Evolutionary conservation across 768 basidiomycete genomes (phyloP).

Genomic region (Podaxis sp.): DNA sequence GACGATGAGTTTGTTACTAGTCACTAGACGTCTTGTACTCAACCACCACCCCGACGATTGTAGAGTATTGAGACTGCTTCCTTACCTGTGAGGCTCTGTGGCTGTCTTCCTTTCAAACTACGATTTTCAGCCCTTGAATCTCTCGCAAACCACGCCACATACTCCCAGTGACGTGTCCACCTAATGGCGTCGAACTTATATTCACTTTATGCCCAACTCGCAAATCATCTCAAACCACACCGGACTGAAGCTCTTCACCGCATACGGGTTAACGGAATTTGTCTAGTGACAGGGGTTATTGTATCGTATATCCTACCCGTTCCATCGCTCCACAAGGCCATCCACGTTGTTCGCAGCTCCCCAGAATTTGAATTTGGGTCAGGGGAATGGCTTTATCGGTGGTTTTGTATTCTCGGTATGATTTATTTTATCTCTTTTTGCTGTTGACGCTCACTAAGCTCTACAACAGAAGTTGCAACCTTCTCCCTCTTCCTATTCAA

Average conservation of each 20-base stretch:
- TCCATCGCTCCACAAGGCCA: conserved; percentile 36
- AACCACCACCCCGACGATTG: no score
- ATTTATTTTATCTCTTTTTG: conserved; percentile 4
- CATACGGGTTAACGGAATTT: conserved; percentile 39
- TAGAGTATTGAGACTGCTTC: no score
- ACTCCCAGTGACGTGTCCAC: neutral
- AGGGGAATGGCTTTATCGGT: conserved; percentile 35
- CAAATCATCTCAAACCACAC: conserved; percentile 42
- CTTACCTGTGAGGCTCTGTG: neutral
- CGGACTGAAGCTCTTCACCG: conserved; percentile 44
- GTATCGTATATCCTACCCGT: conserved; percentile 41
- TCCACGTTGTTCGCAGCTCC: conserved; percentile 26
- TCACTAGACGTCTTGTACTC: no score
- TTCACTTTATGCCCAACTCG: conserved; percentile 16
- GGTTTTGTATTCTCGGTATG: conserved; percentile 40
- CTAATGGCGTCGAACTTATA: neutral
- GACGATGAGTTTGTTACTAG: no score
- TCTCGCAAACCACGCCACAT: neutral
- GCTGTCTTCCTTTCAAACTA: neutral
- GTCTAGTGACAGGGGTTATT: conserved; percentile 31
- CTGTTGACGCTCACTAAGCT: neutral
- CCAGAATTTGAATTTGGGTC: conserved; percentile 30
- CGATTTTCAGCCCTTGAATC: neutral
- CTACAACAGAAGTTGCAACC: conserved; percentile 31
- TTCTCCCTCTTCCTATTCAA: conserved; percentile 38